Evolutionary conservation across 768 basidiomycete species (phyloP), one percentile per base, ranked within the genome.

Genomic region (Mycena metata): DNA sequence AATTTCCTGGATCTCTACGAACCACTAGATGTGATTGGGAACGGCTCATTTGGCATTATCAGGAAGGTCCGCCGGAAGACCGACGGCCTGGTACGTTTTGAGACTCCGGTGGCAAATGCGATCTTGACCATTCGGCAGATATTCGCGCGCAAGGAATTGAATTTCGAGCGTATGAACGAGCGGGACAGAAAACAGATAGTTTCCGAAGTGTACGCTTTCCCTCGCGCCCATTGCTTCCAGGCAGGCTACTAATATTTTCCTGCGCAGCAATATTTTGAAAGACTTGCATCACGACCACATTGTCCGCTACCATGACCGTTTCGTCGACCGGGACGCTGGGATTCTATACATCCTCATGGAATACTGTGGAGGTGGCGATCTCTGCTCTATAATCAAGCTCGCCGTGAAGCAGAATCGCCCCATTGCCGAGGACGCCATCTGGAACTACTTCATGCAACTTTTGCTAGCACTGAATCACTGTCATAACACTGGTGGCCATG

Each of bases 281-380:
- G 95, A 96, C 76, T 86, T 99, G 19, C 88, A 95, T 73, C 95
- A 99, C 80, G 93, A 94, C 77, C 93, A 99, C 80, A 99, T 99
- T 70, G 98, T 99, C 69, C 94, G 94, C 73, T 97, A 96, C 79
- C 91, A 95, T 73, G 96, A 98, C 84, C 88, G 96, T 69, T 85
- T 93, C 76, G 94, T 98, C 65, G 98, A 99, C 83, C 86, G 93
- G 69, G 94, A 96, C 57, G 85, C 85, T 26, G 95, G 95, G 23
- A 93, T 96, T 64, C 88, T 99, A 49, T 99, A 98, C 79, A 98
- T 99, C 69, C 85, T 99, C 72, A 99, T 99, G 98, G 98, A 99
- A 82, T 99, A 95, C 78, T 99, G 98, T 76, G 96, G 95, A 6
- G 96, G 96, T 23, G 98, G 98, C 15, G 98, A 99, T 82, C 87